A percentile compares a stretch with the other conserved stretches of the same genome.
These are phyloP conservation scores for Pichia kudriavzevii DNA, from an alignment of 1,139 yeast species.

Conservation along the genomic window DNA sequence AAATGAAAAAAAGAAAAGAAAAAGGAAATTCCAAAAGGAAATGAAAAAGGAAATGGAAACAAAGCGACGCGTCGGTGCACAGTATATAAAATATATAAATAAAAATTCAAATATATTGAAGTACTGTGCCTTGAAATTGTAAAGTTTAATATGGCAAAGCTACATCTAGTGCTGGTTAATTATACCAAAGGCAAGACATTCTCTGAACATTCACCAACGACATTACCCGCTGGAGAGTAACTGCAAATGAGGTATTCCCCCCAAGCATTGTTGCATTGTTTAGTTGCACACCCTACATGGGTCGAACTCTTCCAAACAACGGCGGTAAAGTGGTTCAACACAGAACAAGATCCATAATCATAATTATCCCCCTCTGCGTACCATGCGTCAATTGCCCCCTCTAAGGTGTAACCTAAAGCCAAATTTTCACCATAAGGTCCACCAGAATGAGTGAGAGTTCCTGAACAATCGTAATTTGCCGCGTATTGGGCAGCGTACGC, in stretches of 20 bases:
- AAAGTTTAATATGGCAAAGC: too few species aligned
- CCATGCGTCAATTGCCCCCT: slow-evolving; percentile 54
- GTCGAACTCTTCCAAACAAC: slow-evolving; percentile 55
- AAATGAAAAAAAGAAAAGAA: too few species aligned
- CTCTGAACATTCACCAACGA: slow-evolving; percentile 40
- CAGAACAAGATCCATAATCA: slow-evolving; percentile 37
- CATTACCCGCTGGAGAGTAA: slow-evolving; percentile 56
- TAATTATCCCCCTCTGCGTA: slow-evolving; percentile 52
- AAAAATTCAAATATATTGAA: too few species aligned
- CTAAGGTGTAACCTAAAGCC: slow-evolving; percentile 41
- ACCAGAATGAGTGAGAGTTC: slow-evolving; percentile 40
- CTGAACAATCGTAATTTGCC: slow-evolving; percentile 38
- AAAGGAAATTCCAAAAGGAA: too few species aligned
- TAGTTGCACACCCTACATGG: slow-evolving; percentile 55
- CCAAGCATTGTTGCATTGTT: slow-evolving; percentile 42
- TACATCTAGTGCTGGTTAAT: too few species aligned
- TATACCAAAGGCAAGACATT: slow-evolving; percentile 41
- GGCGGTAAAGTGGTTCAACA: slow-evolving; percentile 53
- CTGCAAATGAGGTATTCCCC: slow-evolving; percentile 58
- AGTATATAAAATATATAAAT: too few species aligned
- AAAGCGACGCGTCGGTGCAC: too few species aligned
- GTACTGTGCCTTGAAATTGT: too few species aligned
- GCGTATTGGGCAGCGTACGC: slow-evolving; percentile 41
- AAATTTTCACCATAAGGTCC: slow-evolving; percentile 51
- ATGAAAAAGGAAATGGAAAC: too few species aligned